These are phyloP conservation scores for Elongisporangium prolatum DNA, from an alignment of 352 stramenopile species.

Conservation along the genomic window DNA sequence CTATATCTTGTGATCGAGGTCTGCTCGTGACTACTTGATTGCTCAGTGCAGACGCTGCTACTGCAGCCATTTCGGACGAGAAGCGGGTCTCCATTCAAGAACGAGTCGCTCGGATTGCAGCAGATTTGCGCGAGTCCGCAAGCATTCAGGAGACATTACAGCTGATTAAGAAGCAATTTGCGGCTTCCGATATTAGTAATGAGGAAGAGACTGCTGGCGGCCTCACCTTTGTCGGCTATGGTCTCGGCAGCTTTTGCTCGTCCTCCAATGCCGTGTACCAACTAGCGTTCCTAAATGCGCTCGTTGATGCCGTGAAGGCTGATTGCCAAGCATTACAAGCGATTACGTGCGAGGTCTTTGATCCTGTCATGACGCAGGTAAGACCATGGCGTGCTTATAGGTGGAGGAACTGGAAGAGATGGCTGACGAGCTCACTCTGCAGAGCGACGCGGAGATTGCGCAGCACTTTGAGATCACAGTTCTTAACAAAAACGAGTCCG, in stretches of 20 bases:
- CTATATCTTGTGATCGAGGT: background rate
- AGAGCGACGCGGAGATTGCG: constrained; percentile 60
- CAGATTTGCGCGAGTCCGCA: background rate
- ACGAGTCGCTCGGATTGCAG: background rate
- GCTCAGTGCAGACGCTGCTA: background rate
- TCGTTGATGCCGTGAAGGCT: constrained; percentile 22
- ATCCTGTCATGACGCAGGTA: constrained; percentile 80
- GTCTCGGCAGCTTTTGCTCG: constrained; percentile 69
- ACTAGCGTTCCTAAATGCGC: constrained; percentile 51
- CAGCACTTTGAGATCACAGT: constrained; percentile 32
- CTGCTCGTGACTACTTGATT: background rate
- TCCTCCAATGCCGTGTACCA: constrained; percentile 75
- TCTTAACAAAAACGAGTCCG: constrained; percentile 65
- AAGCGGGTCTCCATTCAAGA: background rate
- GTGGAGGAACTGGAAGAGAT: background rate
- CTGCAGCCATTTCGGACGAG: background rate
- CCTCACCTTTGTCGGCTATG: constrained; percentile 55
- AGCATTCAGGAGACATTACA: background rate
- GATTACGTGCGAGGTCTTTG: constrained; percentile 42
- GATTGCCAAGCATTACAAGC: background rate
- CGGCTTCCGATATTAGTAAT: background rate
- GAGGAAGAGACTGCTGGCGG: background rate
- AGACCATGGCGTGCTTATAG: background rate
- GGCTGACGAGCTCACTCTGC: background rate
- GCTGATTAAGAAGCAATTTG: background rate